Conservation (phyloP, 306 rosid species). For the Abrus precatorius region DNA sequence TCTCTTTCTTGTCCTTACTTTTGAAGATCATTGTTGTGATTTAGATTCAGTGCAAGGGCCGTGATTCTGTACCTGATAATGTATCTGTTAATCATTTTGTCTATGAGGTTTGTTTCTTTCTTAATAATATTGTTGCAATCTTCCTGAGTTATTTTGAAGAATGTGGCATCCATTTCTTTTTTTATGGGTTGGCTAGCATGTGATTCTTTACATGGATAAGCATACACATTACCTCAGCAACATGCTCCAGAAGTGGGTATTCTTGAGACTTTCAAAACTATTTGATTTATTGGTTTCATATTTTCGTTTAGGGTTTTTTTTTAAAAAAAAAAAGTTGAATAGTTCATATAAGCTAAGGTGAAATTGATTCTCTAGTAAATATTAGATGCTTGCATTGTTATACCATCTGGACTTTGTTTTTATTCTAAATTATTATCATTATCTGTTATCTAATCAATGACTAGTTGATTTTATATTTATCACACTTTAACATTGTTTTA, state of each 20-base stretch:
- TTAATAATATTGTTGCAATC: constrained; percentile 37
- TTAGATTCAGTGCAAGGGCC: constrained; percentile 95
- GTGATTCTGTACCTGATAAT: constrained; percentile 92
- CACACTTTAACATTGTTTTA: constrained; percentile 16
- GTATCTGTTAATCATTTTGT: constrained; percentile 87
- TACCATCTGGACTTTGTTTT: constrained; percentile 27
- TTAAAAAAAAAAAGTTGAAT: neutral
- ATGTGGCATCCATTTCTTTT: constrained; percentile 33
- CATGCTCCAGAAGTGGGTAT: constrained; percentile 20
- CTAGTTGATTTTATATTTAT: constrained; percentile 18
- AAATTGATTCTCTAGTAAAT: constrained; percentile 28
- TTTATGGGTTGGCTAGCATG: constrained; percentile 16
- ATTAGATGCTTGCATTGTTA: constrained; percentile 5
- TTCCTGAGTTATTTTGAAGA: constrained; percentile 39
- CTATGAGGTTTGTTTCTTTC: constrained; percentile 79
- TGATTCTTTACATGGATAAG: constrained; percentile 20
- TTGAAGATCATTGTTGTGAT: constrained; percentile 52
- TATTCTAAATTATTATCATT: neutral
- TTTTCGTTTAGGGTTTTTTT: constrained; percentile 9
- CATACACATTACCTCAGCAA: constrained; percentile 22
- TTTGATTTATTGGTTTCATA: constrained; percentile 14
- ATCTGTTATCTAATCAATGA: neutral
- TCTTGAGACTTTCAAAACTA: constrained; percentile 2
- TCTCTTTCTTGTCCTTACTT: constrained; percentile 44
- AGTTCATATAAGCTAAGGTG: constrained; percentile 20